A percentile compares a stretch with the other conserved stretches of the same genome.
Conservation (phyloP, 306 rosid genomes). For the Fragaria ananassa region DNA sequence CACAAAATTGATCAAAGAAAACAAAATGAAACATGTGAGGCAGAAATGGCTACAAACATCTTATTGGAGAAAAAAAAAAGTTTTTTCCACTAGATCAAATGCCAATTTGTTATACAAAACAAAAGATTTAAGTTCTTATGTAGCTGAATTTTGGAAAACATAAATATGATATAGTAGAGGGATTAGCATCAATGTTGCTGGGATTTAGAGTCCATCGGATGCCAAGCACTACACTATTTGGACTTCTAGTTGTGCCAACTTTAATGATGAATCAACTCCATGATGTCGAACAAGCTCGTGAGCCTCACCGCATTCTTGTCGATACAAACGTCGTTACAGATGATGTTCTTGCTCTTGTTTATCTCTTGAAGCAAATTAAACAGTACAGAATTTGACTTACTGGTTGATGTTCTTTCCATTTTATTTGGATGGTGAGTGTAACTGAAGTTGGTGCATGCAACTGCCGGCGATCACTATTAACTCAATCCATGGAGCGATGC, state of each 20-base stretch:
- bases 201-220: neutral
- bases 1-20: no score
- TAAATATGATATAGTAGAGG: neutral
- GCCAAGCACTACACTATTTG: neutral
- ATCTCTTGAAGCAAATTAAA: constrained; percentile 22
- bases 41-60: no score
- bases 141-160: neutral
- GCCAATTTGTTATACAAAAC: no score
- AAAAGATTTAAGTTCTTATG: no score
- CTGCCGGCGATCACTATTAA: constrained; percentile 47
- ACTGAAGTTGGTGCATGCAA: neutral
- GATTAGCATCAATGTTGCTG: neutral
- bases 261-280: neutral
- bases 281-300: constrained; percentile 7
- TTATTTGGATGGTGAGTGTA: neutral
- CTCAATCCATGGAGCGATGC: constrained; percentile 61
- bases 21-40: no score
- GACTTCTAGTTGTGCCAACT: neutral
- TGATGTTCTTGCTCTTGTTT: constrained; percentile 14
- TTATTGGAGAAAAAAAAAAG: no score
- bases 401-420: neutral
- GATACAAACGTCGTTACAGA: constrained; percentile 12
- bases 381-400: constrained; percentile 6
- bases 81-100: no score
- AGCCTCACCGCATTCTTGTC: constrained; percentile 11